phyloP scores from a whole-genome alignment of 2,329 filamentous ascomycete genomes.

The Venturiaceae sp. region DNA sequence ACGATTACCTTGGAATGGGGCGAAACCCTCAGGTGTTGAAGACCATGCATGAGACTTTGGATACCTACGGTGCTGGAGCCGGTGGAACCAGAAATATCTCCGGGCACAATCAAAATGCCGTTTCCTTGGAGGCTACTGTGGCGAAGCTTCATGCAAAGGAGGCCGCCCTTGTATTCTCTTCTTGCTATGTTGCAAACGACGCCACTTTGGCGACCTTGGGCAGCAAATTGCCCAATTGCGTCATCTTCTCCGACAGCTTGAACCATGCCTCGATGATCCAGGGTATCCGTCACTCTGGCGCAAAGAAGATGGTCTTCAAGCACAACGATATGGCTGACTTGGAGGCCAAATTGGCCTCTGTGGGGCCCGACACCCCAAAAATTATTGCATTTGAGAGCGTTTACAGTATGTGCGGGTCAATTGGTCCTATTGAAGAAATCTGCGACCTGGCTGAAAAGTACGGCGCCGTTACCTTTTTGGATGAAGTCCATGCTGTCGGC shows the following conservation, averaged over 20 bases:
- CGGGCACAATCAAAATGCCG: conserved; percentile 90
- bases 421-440: conserved; percentile 91
- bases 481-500: conserved; percentile 97
- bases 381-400: conserved; percentile 99
- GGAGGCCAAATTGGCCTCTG: conserved; percentile 80
- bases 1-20: conserved; percentile 98
- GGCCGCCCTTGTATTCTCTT: conserved; percentile 86
- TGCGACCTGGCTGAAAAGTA: conserved; percentile 97
- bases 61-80: conserved; percentile 89
- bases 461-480: conserved; percentile 91
- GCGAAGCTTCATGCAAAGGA: conserved; percentile 90
- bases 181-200: conserved; percentile 97
- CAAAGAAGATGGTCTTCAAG: conserved; percentile 97
- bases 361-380: conserved; percentile 80
- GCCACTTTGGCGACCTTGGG: conserved; percentile 94
- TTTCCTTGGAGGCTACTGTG: conserved; percentile 70
- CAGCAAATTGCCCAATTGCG: conserved; percentile 90
- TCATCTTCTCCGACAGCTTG: conserved; percentile 93
- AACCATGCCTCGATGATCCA: conserved; percentile 99
- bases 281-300: conserved; percentile 92
- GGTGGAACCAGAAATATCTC: conserved; percentile 97
- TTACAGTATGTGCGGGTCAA: conserved; percentile 98
- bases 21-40: conserved; percentile 78
- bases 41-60: conserved; percentile 88
- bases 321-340: conserved; percentile 94